Conservation (phyloP, 176 grass and related monocot genomes). For the Aegilops bicornis region DNA sequence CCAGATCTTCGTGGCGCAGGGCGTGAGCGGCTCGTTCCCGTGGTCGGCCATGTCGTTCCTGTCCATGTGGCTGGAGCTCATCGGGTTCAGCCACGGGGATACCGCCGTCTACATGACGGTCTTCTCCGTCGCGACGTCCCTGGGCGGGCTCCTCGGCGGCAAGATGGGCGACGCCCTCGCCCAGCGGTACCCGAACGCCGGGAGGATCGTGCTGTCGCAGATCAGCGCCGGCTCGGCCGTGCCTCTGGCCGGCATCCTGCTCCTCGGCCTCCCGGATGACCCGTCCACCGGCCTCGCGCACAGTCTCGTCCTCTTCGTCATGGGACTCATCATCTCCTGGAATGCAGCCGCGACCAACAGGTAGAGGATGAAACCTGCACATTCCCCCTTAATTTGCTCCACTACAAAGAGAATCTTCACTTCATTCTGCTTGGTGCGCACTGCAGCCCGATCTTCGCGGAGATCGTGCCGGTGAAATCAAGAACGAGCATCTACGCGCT, state of each 20-base stretch:
- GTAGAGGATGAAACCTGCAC: conserved; percentile 11
- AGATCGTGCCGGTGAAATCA: conserved; percentile 80
- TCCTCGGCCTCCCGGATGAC: conserved; percentile 43
- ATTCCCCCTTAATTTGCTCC: background rate
- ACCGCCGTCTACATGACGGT: conserved; percentile 37
- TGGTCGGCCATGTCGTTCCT: conserved; percentile 60
- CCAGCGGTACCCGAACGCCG: conserved; percentile 39
- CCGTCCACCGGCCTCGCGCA: conserved; percentile 53
- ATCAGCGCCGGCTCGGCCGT: conserved; percentile 58
- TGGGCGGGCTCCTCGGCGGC: conserved; percentile 49
- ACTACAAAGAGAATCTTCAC: background rate
- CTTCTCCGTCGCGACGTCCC: conserved; percentile 37
- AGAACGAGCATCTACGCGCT: conserved; percentile 82
- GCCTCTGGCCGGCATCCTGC: conserved; percentile 41
- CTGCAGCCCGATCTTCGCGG: conserved; percentile 77
- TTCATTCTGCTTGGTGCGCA: background rate
- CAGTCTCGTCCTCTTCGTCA: conserved; percentile 48
- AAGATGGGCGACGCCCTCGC: conserved; percentile 54
- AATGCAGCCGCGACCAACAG: conserved; percentile 52
- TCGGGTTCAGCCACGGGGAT: conserved; percentile 56
- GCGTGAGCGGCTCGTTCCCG: conserved; percentile 61
- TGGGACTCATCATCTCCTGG: conserved; percentile 64
- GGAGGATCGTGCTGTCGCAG: conserved; percentile 65
- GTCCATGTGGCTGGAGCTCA: conserved; percentile 80
- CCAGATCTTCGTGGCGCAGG: conserved; percentile 64